phyloP scores from a whole-genome alignment of 164 flowering plant genomes.

The Macadamia integrifolia region DNA sequence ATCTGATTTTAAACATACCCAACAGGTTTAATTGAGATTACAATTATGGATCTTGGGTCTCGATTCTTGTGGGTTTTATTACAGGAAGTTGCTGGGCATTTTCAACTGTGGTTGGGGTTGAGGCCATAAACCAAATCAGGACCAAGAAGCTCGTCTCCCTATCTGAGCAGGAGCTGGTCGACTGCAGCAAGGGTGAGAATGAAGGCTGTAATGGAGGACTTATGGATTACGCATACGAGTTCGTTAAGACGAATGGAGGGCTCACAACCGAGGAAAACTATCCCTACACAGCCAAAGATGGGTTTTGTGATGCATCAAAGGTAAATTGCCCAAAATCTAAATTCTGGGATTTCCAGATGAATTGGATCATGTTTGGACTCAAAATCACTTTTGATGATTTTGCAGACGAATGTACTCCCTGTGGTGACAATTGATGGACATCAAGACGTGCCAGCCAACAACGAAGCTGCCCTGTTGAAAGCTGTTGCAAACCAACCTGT shows the following conservation, averaged over 20 bases:
- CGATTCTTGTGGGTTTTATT: slow-evolving; percentile 35
- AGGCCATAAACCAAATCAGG: slow-evolving; percentile 69
- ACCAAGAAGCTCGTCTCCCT: slow-evolving; percentile 60
- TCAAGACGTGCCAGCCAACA: too few species aligned
- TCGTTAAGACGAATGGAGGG: slow-evolving; percentile 58
- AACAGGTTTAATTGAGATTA: not conserved
- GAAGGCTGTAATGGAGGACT: slow-evolving; percentile 4
- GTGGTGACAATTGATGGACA: too few species aligned
- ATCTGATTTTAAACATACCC: too few species aligned
- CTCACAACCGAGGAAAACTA: slow-evolving; percentile 55
- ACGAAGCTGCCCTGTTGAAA: too few species aligned
- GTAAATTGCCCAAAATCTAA: slow-evolving; percentile 23
- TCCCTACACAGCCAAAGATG: slow-evolving; percentile 62
- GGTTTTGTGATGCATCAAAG: slow-evolving; percentile 50
- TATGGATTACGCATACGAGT: slow-evolving; percentile 53
- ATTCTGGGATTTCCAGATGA: too few species aligned
- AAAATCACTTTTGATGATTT: too few species aligned
- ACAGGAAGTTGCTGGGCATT: too few species aligned
- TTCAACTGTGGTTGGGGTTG: slow-evolving; percentile 34
- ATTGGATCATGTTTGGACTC: too few species aligned
- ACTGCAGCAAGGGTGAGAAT: slow-evolving; percentile 48
- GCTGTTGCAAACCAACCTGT: too few species aligned
- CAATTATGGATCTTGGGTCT: slow-evolving; percentile 82
- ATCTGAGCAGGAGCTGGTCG: slow-evolving; percentile 81
- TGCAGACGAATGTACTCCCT: too few species aligned